Base-by-base conservation (phyloP, 352 stramenopile genomes). In the Globisporangium viniferum region DNA sequence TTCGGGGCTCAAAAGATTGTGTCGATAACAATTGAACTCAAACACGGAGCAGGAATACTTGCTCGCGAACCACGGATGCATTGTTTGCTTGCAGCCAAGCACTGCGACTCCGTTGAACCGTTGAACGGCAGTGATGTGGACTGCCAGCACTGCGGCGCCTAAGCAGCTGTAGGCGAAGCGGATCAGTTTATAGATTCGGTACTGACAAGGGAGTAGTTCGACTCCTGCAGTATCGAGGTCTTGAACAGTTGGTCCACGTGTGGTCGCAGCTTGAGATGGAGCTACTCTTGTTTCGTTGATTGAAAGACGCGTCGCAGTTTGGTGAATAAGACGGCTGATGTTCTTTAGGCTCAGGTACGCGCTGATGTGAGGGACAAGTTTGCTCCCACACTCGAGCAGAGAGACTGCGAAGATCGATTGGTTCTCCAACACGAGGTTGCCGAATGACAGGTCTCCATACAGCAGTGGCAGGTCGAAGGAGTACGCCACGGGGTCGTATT, bases 361-460 rank as follows among this genome's bases (percentile, higher is more conserved):
- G 53, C 63, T 68, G 24, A 62, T 20, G 29, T 68, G 63, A 24
- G 63, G 63, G 2, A 68, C 12, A 22, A 68, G 54, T 5, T 68
- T 68, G 24, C 39, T 61, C 5, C 35, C 29, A 6, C 51, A 61
- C 20, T 68, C 63, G 9, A 68, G 2, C 7, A 62, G 14, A n/a
- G 63, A 68, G 15, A 46, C 29, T 39, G 63, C 63, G 14, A 68
- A 68, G 36, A 68, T 68, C 14, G 51, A 62, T 18, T 68, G 63
- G 22, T 68, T 68, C 55, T 89, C 78, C 15, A 79, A 70, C 5
- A 89, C 73, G 29, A 87, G 63, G 44, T 78, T 83, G 6, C 64
- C 64, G 33, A 84, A 87, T 33, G 31, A 69, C 57, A 73, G 67
- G 36, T 89, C 81, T 7, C 72, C 73, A 44, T 87, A 89, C 9